Percentiles rank a stretch among this genome's conserved stretches.
Conservation (phyloP, 2,329 filamentous ascomycete species). For the Rhinocladiella similis region DNA sequence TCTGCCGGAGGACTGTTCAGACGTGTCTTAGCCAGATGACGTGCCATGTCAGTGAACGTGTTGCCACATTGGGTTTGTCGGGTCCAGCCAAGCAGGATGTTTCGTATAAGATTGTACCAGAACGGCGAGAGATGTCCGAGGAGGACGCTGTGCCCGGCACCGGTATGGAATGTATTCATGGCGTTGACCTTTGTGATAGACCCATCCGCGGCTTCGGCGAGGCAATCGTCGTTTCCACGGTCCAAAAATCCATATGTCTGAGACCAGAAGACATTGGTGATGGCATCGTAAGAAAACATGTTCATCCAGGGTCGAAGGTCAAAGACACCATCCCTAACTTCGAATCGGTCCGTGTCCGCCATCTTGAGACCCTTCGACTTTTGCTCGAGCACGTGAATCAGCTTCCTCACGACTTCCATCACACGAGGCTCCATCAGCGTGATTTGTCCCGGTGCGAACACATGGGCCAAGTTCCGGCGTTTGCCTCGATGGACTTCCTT, state of each 20-base stretch:
- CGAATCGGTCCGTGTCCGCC: conserved; percentile 6
- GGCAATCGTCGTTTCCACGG: conserved; percentile 1
- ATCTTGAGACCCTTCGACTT: not conserved
- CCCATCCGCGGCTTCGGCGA: not conserved
- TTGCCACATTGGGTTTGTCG: conserved; percentile 3
- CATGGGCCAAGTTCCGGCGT: conserved; percentile 8
- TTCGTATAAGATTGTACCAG: not conserved
- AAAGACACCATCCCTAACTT: conserved; percentile 9
- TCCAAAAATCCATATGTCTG: conserved; percentile 7
- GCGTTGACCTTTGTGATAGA: not conserved
- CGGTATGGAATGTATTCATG: conserved; percentile 7
- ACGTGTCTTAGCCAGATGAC: conserved; percentile 10
- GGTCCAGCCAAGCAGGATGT: not conserved
- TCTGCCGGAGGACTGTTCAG: conserved; percentile 5
- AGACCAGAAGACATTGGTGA: conserved; percentile 18
- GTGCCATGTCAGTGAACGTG: conserved; percentile 18
- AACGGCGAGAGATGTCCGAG: not conserved
- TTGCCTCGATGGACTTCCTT: conserved; percentile 11
- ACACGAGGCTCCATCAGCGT: conserved; percentile 17
- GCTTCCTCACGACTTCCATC: conserved; percentile 2
- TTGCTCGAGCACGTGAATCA: not conserved
- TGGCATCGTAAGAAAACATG: conserved; percentile 25
- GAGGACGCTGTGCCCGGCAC: not conserved
- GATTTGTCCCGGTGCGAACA: conserved; percentile 20
- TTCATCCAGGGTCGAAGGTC: conserved; percentile 26